A percentile compares a stretch with the other conserved stretches of the same genome.
phyloP scores from a whole-genome alignment of 306 rosid species.

The Senna siamea region DNA sequence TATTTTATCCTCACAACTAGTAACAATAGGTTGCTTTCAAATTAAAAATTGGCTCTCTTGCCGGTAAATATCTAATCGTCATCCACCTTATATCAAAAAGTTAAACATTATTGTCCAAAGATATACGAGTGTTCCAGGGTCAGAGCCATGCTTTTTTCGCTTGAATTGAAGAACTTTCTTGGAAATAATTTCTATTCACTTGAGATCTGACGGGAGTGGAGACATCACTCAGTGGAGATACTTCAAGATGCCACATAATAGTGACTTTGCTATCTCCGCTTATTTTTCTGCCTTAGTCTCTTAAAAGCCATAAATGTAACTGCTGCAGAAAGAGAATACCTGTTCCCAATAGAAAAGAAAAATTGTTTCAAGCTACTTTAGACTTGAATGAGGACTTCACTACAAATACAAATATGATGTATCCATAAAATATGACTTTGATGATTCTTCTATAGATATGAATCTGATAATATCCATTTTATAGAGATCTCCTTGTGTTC shows the following conservation, averaged over 20 bases:
- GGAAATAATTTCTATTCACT: constrained; percentile 30
- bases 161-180: constrained; percentile 25
- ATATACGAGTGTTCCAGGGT: constrained; percentile 26
- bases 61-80: constrained; percentile 28
- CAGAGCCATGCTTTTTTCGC: constrained; percentile 14
- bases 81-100: constrained; percentile 17
- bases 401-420: no score
- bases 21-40: constrained; percentile 11
- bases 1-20: constrained; percentile 7
- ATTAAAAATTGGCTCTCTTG: constrained; percentile 15
- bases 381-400: neutral
- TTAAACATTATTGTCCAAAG: neutral
- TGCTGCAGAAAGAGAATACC: constrained; percentile 95
- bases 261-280: constrained; percentile 53
- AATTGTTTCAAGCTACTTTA: constrained; percentile 10
- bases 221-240: constrained; percentile 19
- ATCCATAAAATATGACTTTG: no score
- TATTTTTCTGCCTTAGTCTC: constrained; percentile 63
- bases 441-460: neutral
- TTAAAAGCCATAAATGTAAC: constrained; percentile 91
- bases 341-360: constrained; percentile 42
- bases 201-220: constrained; percentile 23
- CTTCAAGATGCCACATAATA: neutral
- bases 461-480: neutral
- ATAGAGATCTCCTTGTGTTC: neutral